Evolutionary conservation across 2,329 filamentous ascomycete genomes (phyloP), one percentile per base, ranked within the genome.

Genomic region (Colletotrichum truncatum): DNA sequence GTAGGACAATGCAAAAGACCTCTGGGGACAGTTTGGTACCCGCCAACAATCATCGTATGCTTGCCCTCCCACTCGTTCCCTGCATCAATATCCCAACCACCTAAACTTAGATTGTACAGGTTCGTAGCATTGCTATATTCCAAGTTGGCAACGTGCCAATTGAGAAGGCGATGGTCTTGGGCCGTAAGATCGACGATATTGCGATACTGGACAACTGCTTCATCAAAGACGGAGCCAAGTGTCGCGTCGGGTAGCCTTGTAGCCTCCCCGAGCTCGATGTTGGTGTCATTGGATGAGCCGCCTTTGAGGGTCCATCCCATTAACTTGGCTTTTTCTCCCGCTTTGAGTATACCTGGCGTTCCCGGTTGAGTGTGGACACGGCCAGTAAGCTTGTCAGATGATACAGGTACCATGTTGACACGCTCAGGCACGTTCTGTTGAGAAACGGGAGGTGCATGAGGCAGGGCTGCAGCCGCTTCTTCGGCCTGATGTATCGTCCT

Each of bases 111-210:
- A 68, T 92, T 91, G 69, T 92, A 90, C 58, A 97, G 89, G 69
- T 94, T 97, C 2, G 90, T 93, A 2, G 96, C 96, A 76, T 98
- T 99, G 68, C 95, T 97, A 75, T 99, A 99, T 77, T 99, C 96
- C 12, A 99, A 85, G 74, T 99, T 99, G 69, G 97, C 97, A 76
- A 98, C 92, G 77, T 99, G 97, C 96, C 96, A 99, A 74, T 98
- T 99, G 73, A 98, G 86, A 14, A 99, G 83, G 46, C 96, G 89
- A 77, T 97, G 90, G 73, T 99, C 96, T 74, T 93, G 92, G 1
- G 94, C 87, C 12, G 89, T 93, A 55, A 99, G 81, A 64, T 97
- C 91, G 26, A 98, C 85, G 51, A 99, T 86, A 30, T 87, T 84
- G 72, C 92, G 91, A 75, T 97, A 99, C 76, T 98, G 94, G 16